A percentile compares a stretch with the other conserved stretches of the same genome.
Evolutionary conservation across 495 filamentous ascomycete species (phyloP).

Genomic region (Xylaria flabelliformis): DNA sequence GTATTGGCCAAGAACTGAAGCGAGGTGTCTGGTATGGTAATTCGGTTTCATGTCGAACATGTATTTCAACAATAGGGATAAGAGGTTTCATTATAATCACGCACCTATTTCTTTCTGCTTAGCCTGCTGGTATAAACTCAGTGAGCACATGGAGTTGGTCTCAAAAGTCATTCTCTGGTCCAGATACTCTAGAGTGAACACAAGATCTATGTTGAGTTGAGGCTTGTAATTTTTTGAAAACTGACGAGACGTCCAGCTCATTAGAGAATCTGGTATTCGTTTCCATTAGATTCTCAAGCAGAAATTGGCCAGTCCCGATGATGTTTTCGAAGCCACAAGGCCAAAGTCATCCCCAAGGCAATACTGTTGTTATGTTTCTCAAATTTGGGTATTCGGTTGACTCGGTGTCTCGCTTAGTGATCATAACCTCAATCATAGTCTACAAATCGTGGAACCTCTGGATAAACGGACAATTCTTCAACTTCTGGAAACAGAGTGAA

Average conservation of each 20-base stretch:
- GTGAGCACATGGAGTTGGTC: not conserved
- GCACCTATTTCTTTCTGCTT: not conserved
- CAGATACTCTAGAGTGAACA: too few relatives aligned
- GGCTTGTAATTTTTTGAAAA: not conserved
- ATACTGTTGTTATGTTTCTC: too few relatives aligned
- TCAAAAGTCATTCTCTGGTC: not conserved
- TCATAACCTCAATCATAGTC: not conserved
- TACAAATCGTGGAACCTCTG: not conserved
- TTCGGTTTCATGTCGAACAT: slow-evolving; percentile 6
- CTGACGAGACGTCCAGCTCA: not conserved
- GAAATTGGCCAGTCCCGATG: not conserved
- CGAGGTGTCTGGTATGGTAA: slow-evolving; percentile 25
- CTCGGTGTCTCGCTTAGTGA: not conserved
- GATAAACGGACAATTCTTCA: not conserved
- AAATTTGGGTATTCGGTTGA: too few relatives aligned
- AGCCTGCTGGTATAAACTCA: not conserved
- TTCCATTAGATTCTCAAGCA: not conserved
- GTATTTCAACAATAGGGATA: slow-evolving; percentile 17
- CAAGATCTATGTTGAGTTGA: too few relatives aligned
- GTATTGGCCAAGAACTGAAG: slow-evolving; percentile 14
- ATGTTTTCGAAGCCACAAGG: not conserved
- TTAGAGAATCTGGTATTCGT: too few relatives aligned
- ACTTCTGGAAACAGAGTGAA: not conserved
- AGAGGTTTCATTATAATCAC: not conserved
- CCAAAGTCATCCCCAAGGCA: not conserved